These are phyloP conservation scores for Trichoderma koningii DNA, from an alignment of 2,329 filamentous ascomycete genomes.

Conservation along the genomic window DNA sequence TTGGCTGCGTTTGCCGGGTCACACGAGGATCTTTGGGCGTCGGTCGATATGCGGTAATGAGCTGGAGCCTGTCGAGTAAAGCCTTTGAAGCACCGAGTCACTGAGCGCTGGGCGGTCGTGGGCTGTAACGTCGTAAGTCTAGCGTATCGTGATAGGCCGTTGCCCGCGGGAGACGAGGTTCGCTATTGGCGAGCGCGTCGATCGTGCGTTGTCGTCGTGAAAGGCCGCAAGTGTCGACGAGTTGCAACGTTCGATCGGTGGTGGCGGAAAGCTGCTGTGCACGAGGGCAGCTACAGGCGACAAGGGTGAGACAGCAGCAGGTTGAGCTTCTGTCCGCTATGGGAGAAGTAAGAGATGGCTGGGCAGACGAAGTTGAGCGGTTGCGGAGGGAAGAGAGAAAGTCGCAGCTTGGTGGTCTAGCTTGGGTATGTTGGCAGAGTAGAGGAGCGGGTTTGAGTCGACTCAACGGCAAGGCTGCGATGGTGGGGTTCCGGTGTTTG, in stretches of 20 bases:
- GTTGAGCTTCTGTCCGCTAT: slow-evolving; percentile 9
- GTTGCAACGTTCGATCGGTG: neutral
- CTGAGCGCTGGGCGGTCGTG: neutral
- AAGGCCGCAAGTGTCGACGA: slow-evolving; percentile 1
- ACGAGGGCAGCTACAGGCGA: slow-evolving; percentile 2
- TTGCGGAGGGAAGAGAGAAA: neutral
- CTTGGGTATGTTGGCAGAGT: neutral
- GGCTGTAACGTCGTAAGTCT: neutral
- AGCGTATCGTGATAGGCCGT: neutral
- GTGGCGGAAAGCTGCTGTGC: slow-evolving; percentile 1
- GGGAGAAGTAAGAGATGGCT: neutral
- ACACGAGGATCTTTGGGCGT: slow-evolving; percentile 14
- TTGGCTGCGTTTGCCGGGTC: slow-evolving; percentile 11
- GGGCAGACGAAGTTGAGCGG: neutral
- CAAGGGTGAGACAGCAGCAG: neutral
- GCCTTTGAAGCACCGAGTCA: neutral
- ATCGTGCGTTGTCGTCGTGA: slow-evolving; percentile 2
- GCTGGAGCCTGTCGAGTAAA: slow-evolving; percentile 13
- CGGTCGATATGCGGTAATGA: neutral
- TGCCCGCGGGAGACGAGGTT: slow-evolving; percentile 19
- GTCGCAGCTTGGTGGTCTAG: slow-evolving; percentile 13
- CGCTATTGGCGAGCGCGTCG: neutral
- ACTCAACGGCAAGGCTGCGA: slow-evolving; percentile 29
- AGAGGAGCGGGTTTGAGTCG: neutral
- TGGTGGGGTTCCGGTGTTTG: slow-evolving; percentile 29